Base-by-base conservation (phyloP, 208 protist genomes). In the Trypanosoma vivax region DNA sequence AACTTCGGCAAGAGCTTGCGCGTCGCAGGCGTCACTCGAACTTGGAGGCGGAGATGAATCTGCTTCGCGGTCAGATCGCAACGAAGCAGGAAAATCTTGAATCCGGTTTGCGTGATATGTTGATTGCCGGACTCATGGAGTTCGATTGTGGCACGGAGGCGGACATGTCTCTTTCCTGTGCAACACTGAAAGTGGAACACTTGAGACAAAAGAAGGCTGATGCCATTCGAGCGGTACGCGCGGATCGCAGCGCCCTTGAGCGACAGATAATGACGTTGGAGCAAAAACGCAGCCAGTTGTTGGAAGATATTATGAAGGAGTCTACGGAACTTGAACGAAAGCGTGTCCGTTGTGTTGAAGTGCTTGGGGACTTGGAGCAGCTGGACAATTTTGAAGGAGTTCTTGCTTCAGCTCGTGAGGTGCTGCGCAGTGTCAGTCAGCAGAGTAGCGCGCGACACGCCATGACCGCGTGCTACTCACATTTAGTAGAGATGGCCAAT, bases 1-100 rank as follows among this genome's bases (percentile, higher is more conserved):
- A 54, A 42, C 55, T 90, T 31, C 59, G 77, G 2, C 73, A 79
- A 47, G 57, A 70, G 37, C 71, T 90, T 65, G 54, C 71, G 29
- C 63, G 42, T 50, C 65, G 65, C 50, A 81, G 82, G 64, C 55
- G 78, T 50, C 59, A 31, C 31, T 56, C 65, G 29, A 42, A 60
- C 10, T 29, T 46, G 1, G 66, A 73, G 41, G 58, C 67, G 19
- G 76, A 87, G 41, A 23, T 82, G 34, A 58, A 38, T 45, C 29
- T 57, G 2, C 53, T 87, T 24, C 78, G 76, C 1, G 37, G 34
- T 29, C 70, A 79, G 48, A 52, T 83, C 25, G 39, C 54, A 13
- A 67, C 80, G 42, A 67, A 65, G 16, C 43, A 64, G 24, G 53
- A 40, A 21, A 40, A 48, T 9, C 35, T 87, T n/a, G 25, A 64